phyloP scores from a whole-genome alignment of 2,329 filamentous ascomycete genomes.

The Diplodia mutila region DNA sequence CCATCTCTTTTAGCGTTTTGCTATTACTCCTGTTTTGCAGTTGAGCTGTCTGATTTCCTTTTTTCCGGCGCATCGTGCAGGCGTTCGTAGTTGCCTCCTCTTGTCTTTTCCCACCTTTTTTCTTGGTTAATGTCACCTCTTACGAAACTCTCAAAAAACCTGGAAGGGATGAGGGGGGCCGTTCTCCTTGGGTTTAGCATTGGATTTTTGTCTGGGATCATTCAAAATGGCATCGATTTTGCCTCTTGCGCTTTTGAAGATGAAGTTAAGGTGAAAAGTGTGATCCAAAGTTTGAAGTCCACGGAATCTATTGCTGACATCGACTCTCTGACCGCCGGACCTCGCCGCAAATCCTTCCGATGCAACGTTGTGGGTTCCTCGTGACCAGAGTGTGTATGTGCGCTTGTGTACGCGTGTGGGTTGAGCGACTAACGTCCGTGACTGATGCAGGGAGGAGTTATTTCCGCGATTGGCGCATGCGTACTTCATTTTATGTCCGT shows the following conservation, averaged over 20 bases:
- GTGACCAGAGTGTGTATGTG: background rate
- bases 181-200: background rate
- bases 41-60: background rate
- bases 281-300: background rate
- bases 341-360: background rate
- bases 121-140: background rate
- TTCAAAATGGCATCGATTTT: background rate
- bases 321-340: background rate
- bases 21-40: background rate
- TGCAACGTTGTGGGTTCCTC: background rate
- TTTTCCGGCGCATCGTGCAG: background rate
- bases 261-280: background rate
- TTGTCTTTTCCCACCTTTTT: background rate
- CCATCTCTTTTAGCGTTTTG: background rate
- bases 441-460: background rate
- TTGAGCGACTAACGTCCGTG: background rate
- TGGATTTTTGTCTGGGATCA: background rate
- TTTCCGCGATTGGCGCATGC: background rate
- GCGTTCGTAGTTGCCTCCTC: slow-evolving; percentile 6
- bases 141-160: slow-evolving; percentile 9
- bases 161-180: background rate
- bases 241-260: background rate
- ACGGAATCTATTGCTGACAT: background rate
- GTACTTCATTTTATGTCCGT: background rate
- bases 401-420: background rate